Conservation (phyloP, 2,329 filamentous ascomycete genomes). For the Fusarium longipes region DNA sequence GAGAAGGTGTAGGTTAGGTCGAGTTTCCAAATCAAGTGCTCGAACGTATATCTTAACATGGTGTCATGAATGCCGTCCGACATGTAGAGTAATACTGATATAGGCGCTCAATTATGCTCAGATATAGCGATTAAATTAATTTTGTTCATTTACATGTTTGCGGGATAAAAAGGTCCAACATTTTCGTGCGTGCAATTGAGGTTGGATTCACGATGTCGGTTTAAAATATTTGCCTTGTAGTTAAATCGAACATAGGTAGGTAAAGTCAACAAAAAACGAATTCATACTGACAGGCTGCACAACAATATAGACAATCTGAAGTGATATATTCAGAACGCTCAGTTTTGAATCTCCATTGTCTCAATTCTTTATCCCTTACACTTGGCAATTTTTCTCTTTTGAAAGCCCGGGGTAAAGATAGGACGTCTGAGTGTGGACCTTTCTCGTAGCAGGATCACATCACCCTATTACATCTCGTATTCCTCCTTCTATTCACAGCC, state of each 20-base stretch:
- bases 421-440: slow-evolving; percentile 15
- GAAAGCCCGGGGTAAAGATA: background rate
- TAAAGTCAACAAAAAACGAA: background rate
- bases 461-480: slow-evolving; percentile 15
- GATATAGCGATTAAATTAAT: background rate
- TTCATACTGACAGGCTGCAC: background rate
- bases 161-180: background rate
- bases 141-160: background rate
- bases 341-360: background rate
- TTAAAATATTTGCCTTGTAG: no score
- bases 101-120: no score
- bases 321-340: background rate
- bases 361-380: background rate
- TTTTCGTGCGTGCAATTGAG: background rate
- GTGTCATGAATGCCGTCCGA: background rate
- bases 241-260: no score
- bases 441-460: background rate
- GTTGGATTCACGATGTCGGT: background rate
- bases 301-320: background rate
- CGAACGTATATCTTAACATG: background rate
- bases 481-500: slow-evolving; percentile 11
- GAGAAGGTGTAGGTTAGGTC: background rate
- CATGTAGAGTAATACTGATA: background rate
- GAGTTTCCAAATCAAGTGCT: background rate
- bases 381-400: background rate